phyloP scores from a whole-genome alignment of 345 rosid species.

The Ricinus communis region DNA sequence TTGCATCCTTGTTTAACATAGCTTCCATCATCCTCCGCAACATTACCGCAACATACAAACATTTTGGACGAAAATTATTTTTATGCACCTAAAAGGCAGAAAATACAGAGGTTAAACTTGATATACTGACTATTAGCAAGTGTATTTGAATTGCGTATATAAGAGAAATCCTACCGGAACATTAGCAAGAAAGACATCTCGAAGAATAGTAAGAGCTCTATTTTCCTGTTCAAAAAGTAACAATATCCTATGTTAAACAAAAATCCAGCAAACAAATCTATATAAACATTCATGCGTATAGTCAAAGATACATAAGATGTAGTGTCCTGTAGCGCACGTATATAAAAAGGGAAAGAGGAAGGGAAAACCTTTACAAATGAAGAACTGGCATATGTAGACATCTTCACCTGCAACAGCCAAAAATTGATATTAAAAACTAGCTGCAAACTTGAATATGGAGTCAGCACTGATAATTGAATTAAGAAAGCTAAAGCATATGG shows the following conservation, averaged over 20 bases:
- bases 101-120: conserved; percentile 27
- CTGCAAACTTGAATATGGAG: neutral
- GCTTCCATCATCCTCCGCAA: conserved; percentile 94
- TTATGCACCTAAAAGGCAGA: conserved; percentile 46
- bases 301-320: neutral
- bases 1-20: conserved; percentile 84
- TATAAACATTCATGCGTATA: neutral
- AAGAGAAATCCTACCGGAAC: conserved; percentile 64
- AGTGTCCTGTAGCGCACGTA: too few species aligned
- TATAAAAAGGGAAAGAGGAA: neutral
- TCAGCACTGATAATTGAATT: neutral
- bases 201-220: conserved; percentile 57
- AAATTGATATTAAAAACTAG: conserved; percentile 3
- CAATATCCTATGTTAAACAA: neutral
- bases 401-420: conserved; percentile 54
- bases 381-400: conserved; percentile 35
- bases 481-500: neutral
- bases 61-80: conserved; percentile 79
- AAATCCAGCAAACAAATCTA: neutral
- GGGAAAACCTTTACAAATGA: conserved; percentile 44
- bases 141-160: neutral
- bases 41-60: conserved; percentile 94
- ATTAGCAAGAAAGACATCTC: conserved; percentile 81
- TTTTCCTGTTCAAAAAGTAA: conserved; percentile 51
- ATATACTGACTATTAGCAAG: conserved; percentile 13